Conservation (phyloP, 306 rosid genomes). For the Glycine latifolia region DNA sequence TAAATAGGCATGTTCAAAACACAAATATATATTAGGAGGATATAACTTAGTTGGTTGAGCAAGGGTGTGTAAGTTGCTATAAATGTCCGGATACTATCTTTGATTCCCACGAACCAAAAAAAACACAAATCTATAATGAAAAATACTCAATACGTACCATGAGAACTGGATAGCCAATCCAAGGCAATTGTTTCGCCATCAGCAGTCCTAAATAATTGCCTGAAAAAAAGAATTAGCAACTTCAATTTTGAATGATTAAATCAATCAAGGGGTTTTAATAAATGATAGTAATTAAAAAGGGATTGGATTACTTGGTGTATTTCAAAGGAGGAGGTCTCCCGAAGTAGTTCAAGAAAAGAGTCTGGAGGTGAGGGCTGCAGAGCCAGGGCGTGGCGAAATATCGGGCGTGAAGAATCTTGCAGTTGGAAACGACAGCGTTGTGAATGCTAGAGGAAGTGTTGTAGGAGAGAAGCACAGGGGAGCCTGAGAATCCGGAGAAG, state of each 20-base stretch:
- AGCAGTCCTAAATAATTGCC: constrained; percentile 62
- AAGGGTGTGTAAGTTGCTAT: too few species aligned
- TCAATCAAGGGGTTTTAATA: neutral
- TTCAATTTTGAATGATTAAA: neutral
- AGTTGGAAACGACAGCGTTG: constrained; percentile 75
- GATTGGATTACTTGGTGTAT: constrained; percentile 61
- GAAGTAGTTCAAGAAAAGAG: constrained; percentile 68
- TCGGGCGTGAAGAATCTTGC: constrained; percentile 70
- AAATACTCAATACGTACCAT: constrained; percentile 51
- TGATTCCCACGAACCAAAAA: too few species aligned
- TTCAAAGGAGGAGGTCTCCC: constrained; percentile 73
- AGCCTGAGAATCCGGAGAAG: constrained; percentile 71
- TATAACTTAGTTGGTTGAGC: too few species aligned
- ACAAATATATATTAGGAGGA: too few species aligned
- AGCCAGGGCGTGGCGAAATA: constrained; percentile 83
- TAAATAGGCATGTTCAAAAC: too few species aligned
- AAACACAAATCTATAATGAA: neutral
- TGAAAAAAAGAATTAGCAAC: constrained; percentile 33
- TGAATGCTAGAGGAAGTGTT: constrained; percentile 61
- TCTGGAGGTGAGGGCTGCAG: constrained; percentile 86
- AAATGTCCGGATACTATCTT: too few species aligned
- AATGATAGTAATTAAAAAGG: neutral
- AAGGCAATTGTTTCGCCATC: constrained; percentile 79
- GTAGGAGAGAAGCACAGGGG: constrained; percentile 56
- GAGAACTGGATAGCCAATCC: constrained; percentile 67